These are phyloP conservation scores for Jatropha podagrica DNA, from an alignment of 441 rosid species.

Conservation along the genomic window DNA sequence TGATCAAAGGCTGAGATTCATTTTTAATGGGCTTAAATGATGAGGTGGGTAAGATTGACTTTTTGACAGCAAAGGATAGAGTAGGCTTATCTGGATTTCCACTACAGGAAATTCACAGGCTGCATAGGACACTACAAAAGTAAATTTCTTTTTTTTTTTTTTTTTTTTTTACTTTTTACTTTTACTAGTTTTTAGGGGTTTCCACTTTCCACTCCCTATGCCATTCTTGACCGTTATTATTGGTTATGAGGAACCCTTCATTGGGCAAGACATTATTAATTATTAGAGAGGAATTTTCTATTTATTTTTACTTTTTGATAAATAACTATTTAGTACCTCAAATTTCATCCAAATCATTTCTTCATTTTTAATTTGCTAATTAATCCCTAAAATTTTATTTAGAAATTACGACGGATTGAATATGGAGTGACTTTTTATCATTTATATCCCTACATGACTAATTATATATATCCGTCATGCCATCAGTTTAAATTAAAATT, in stretches of 20 bases:
- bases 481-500: too few species aligned
- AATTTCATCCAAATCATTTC: too few species aligned
- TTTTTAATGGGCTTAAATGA: background rate
- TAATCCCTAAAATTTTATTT: too few species aligned
- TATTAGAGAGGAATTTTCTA: too few species aligned
- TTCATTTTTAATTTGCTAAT: too few species aligned
- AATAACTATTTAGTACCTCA: too few species aligned
- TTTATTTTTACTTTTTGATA: too few species aligned
- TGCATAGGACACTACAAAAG: constrained; percentile 14
- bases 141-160: background rate
- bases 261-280: background rate
- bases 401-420: too few species aligned
- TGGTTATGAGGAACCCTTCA: background rate
- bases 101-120: background rate
- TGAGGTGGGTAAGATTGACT: constrained; percentile 3
- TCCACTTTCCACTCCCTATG: background rate
- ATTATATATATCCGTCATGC: too few species aligned
- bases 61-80: background rate
- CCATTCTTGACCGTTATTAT: background rate
- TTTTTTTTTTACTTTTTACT: too few species aligned
- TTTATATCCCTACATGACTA: too few species aligned
- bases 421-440: too few species aligned
- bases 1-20: constrained; percentile 9
- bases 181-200: background rate
- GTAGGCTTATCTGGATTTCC: background rate